These are phyloP conservation scores for Huntiella abstrusa DNA, from an alignment of 2,329 filamentous ascomycete species.

Conservation along the genomic window DNA sequence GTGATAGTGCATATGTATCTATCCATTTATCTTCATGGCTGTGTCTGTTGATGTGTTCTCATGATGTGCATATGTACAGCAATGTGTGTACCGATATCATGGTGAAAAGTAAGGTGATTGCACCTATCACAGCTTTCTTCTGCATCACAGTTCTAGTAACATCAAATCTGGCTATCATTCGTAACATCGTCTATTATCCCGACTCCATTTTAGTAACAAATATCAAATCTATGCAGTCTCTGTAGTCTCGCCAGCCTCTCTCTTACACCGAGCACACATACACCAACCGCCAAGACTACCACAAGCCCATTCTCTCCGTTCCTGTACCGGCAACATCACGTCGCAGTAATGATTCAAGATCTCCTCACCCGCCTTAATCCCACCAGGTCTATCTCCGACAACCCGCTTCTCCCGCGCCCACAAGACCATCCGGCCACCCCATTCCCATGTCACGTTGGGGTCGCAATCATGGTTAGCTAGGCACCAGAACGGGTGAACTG, in stretches of 20 bases:
- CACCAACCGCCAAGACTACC: constrained; percentile 81
- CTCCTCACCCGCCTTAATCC: constrained; percentile 63
- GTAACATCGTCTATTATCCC: too few relatives aligned
- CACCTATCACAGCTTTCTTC: too few relatives aligned
- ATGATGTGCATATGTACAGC: too few relatives aligned
- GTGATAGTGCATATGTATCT: too few relatives aligned
- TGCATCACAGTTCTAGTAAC: too few relatives aligned
- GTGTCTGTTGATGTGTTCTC: too few relatives aligned
- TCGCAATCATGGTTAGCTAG: constrained; percentile 92
- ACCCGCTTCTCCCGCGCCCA: constrained; percentile 41
- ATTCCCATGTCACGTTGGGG: constrained; percentile 89
- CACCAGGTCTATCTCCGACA: constrained; percentile 30
- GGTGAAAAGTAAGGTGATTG: too few relatives aligned
- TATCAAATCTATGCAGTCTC: neutral
- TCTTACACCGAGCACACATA: constrained; percentile 64
- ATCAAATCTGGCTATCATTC: too few relatives aligned
- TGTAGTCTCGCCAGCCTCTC: constrained; percentile 33
- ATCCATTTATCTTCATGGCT: too few relatives aligned
- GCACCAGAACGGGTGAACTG: constrained; percentile 91
- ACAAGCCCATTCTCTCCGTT: constrained; percentile 72
- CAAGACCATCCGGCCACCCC: constrained; percentile 62
- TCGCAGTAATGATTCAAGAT: constrained; percentile 92
- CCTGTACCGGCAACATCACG: constrained; percentile 53
- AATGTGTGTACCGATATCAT: too few relatives aligned
- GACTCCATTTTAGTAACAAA: too few relatives aligned